Base-by-base conservation (phyloP, 164 flowering plant species). In the Cinnamomum micranthum region DNA sequence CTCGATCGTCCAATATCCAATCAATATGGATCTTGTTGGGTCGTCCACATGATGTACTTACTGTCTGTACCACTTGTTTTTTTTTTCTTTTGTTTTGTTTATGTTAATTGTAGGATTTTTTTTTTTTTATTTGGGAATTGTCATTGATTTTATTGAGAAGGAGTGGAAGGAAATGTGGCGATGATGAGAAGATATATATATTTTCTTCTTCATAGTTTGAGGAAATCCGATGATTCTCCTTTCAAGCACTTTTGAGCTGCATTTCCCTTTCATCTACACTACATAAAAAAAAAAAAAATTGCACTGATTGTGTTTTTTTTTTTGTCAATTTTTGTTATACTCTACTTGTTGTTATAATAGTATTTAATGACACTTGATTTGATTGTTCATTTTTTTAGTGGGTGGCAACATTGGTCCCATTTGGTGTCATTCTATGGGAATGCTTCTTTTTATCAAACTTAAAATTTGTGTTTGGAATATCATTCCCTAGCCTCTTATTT, bases 241-340 rank as follows among this genome's bases (percentile, higher is more conserved):
- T 81, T 86, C 89, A 88, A 88, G 91, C 91, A 86, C 91, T 88
- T 86, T 85, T 88, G 91, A 88, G 91, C 90, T 78, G 75, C 85
- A 73, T 72, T 12, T 72, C 68, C 19, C n/a, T 70, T 33, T 20
- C 52, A 31, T 31, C 35, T 31, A 4, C n/a, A n/a, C n/a, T n/a
- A n/a, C n/a, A n/a, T n/a, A n/a, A n/a, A n/a, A 3, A 31, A 0
- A 4, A 31, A 31, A 31, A 41, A 1, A 6, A 41, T 41, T 41
- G 47, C 47, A 41, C 47, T 41, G 11, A 41, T 41, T 41, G 1
- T 41, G 2, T 1, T 6, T 7, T 7, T 41, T 41, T 41, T 7
- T 41, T 41, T 35, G 0, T 4, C 6, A 6, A 6, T 35, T 6
- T 25, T 1, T 25, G 1, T 41, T 7, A 41, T 41, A 6, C 2